A percentile compares a stretch with the other conserved stretches of the same genome.
Conservation (phyloP, 2,329 filamentous ascomycete genomes). For the Thelonectria discophora region DNA sequence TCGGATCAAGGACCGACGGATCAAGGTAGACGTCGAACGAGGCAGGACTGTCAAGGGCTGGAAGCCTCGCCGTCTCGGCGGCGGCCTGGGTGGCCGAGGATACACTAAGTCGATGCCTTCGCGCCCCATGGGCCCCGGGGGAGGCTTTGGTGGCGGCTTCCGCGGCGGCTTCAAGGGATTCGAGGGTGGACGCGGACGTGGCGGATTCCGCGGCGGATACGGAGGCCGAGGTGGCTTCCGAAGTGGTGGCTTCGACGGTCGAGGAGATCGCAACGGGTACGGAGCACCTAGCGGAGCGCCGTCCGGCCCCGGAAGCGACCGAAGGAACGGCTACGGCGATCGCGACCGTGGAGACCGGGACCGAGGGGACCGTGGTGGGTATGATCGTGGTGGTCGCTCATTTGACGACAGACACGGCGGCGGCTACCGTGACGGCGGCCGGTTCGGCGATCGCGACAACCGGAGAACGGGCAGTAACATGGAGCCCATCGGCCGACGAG, state of each 20-base stretch:
- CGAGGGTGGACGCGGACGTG: slow-evolving; percentile 54
- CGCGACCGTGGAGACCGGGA: slow-evolving; percentile 47
- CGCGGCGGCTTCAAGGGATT: slow-evolving; percentile 58
- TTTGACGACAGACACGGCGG: slow-evolving; percentile 65
- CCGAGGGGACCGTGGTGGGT: slow-evolving; percentile 59
- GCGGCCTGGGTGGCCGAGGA: slow-evolving; percentile 88
- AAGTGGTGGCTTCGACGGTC: slow-evolving; percentile 51
- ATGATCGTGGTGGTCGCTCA: slow-evolving; percentile 66
- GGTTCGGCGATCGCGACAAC: slow-evolving; percentile 54
- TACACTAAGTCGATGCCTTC: slow-evolving; percentile 85
- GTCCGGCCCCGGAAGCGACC: slow-evolving; percentile 64
- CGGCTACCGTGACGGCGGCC: slow-evolving; percentile 60
- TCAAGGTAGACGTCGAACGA: slow-evolving; percentile 95
- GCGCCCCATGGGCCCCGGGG: slow-evolving; percentile 72
- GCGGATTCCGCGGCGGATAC: slow-evolving; percentile 59
- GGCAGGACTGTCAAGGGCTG: slow-evolving; percentile 93
- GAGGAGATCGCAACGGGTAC: slow-evolving; percentile 57
- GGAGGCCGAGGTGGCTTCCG: slow-evolving; percentile 66
- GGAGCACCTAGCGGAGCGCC: slow-evolving; percentile 67
- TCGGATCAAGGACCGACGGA: slow-evolving; percentile 88
- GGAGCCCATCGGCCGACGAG: slow-evolving; percentile 79
- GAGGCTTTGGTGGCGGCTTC: slow-evolving; percentile 63
- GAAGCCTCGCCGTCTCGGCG: slow-evolving; percentile 90
- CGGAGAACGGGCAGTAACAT: slow-evolving; percentile 79
- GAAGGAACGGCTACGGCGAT: slow-evolving; percentile 55